Base-by-base conservation (phyloP, 805 yeast species). In the Spencermartinsiella europaea region DNA sequence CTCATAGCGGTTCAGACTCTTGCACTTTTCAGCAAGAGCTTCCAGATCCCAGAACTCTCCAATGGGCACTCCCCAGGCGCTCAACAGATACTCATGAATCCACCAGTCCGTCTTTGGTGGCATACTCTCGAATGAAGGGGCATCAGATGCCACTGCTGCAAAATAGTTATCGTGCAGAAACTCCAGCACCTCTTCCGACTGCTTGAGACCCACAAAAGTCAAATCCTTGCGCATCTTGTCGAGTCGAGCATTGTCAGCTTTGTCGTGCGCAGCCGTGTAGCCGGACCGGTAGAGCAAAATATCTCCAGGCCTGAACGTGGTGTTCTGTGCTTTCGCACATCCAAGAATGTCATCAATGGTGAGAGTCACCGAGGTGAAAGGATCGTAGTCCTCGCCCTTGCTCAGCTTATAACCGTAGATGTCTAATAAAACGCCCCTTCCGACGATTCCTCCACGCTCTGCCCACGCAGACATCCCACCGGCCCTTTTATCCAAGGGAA, bases 61-160 rank as follows among this genome's bases (percentile, higher is more conserved):
- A 4, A 55, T 52, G 14, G 58, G 56, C 17, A 55, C 39, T 17
- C 59, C 59, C 59, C 59, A 55, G 10, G 57, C 54, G 3, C 57
- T 54, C 14, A 55, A 39, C 10, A 55, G 38, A 25, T 44, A 52
- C 12, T 45, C 38, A 22, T 55, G 59, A 19, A 55, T 34, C 34
- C 40, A 40, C 38, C 39, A 31, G 28, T 42, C 46, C 8, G 28
- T 37, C 37, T 47, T 40, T 14, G 49, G 49, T 4, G 50, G 50
- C 50, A 46, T 45, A n/a, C 40, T 33, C 21, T 47, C 51, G 47
- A 47, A 47, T 3, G 51, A 47, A 3, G 51, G 51, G 4, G 51
- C 49, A 42, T 47, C 51, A 3, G 47, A 51, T 22, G 48, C 51
- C 16, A 47, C 51, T 5, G 46, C 50, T 16, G 51, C 44, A 34